Percentiles rank a stretch among this genome's conserved stretches.
phyloP scores from a whole-genome alignment of 2,329 filamentous ascomycete genomes.

The Sporothrix variecibatus region DNA sequence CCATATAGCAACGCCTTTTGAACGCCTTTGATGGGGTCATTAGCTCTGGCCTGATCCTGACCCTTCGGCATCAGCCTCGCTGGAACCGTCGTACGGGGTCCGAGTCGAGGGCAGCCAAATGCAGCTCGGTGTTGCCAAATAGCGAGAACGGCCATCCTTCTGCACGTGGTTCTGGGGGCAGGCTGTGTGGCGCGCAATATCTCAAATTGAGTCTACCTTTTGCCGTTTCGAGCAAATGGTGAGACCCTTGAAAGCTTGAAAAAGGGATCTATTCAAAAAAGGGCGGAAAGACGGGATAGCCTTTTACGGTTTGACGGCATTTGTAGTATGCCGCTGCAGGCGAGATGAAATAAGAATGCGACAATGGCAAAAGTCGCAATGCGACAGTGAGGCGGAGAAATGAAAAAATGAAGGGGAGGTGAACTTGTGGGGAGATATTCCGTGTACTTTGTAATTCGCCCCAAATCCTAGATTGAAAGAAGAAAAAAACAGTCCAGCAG shows the following conservation, averaged over 20 bases:
- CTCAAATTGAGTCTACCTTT: not conserved
- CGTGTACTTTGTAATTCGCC: not conserved
- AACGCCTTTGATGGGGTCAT: not conserved
- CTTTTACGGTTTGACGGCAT: not conserved
- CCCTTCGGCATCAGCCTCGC: not conserved
- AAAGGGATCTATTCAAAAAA: not conserved
- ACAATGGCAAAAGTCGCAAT: conserved; percentile 2
- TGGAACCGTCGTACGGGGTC: not conserved
- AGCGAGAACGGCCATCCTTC: not conserved
- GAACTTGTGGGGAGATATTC: not conserved
- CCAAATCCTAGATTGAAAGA: not conserved
- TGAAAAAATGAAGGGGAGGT: not conserved
- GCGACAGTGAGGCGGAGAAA: not conserved
- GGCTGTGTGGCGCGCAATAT: not conserved
- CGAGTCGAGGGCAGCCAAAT: not conserved
- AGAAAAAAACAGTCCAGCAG: not conserved
- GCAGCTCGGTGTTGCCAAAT: conserved; percentile 1
- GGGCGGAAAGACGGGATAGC: not conserved
- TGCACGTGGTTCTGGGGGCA: not conserved
- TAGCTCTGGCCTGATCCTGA: not conserved
- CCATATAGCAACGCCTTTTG: not conserved
- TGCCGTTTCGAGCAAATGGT: not conserved
- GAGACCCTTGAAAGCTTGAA: not conserved
- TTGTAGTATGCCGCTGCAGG: not conserved
- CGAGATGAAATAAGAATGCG: not conserved